phyloP scores from a whole-genome alignment of 495 filamentous ascomycete genomes.

The Penicillium tannophilum region DNA sequence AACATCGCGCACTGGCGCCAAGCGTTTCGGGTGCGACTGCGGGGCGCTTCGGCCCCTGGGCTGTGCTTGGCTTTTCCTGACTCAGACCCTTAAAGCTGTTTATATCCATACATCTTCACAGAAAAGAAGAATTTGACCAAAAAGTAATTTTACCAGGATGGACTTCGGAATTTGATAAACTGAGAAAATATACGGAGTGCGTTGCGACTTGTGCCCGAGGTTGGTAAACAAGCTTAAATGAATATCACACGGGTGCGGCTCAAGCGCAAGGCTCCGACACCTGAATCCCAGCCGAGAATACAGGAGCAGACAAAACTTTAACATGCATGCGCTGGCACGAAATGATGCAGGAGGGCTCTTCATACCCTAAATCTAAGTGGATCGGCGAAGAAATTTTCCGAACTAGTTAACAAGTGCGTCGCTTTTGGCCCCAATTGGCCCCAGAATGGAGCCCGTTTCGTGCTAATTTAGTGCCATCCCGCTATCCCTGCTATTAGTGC shows the following conservation, averaged over 20 bases:
- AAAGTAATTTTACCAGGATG: background rate
- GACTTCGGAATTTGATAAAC: background rate
- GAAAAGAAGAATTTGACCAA: background rate
- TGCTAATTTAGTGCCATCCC: background rate
- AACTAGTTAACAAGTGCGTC: background rate
- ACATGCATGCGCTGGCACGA: background rate
- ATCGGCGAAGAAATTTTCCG: background rate
- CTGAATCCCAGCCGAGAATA: background rate
- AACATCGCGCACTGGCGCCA: background rate
- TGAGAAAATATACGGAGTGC: no score
- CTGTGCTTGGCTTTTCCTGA: background rate
- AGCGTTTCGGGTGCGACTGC: background rate
- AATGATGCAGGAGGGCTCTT: background rate
- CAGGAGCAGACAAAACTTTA: background rate
- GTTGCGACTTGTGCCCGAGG: no score
- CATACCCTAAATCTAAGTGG: background rate
- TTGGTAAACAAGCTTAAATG: no score
- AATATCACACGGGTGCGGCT: no score
- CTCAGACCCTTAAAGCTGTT: background rate
- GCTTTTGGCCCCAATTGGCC: background rate
- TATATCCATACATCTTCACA: background rate
- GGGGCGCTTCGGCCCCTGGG: background rate
- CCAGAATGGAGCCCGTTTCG: background rate
- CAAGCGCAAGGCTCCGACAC: background rate
- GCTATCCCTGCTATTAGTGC: background rate